Base-by-base conservation (phyloP, 1,139 yeast species). In the Waltiozyma sp. region DNA sequence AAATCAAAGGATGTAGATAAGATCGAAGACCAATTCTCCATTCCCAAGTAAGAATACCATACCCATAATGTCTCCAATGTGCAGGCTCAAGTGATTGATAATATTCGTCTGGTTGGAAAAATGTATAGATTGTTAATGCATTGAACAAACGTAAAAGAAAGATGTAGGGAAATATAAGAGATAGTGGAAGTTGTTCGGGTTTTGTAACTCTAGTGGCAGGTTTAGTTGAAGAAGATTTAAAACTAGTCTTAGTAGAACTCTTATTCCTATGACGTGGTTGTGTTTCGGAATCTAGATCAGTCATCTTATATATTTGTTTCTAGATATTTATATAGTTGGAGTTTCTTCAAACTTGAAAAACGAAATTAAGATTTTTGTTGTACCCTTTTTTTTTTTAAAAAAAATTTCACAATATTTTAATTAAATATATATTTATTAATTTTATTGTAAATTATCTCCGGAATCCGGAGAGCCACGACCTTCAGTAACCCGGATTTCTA, bases 11-110 rank as follows among this genome's bases (percentile, higher is more conserved):
- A 55, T 88, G 93, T 0, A 84, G 63, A 37, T 86, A 79, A 15
- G 95, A 82, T 47, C 99, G 64, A 10, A 93, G 64, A 2, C 78
- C 80, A 41, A 72, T 68, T 33, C 66, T 58, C 98, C 98, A 93
- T 62, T 93, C 99, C 98, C 99, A 93, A 0, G 98, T 88, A 40
- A 79, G 58, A 54, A 79, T 77, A 0, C 98, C 98, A 49, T 80
- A 82, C 1, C 93, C 91, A 59, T 72, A 88, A 0, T 80, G 81
- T 24, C 70, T 64, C 11, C 58, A 49, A 60, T 89, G 95, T 0
- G 98, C 98, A 0, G 96, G 96, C 57, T 93, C 98, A 39, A 93
- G 65, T 0, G 91, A 70, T 62, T 93, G 98, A 77, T 82, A 93
- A 64, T 72, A 93, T 61, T 93, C 99, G 61, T 93, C 99, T 0